Evolutionary conservation across 2,329 filamentous ascomycete species (phyloP).

Genomic region (Alternaria solani): DNA sequence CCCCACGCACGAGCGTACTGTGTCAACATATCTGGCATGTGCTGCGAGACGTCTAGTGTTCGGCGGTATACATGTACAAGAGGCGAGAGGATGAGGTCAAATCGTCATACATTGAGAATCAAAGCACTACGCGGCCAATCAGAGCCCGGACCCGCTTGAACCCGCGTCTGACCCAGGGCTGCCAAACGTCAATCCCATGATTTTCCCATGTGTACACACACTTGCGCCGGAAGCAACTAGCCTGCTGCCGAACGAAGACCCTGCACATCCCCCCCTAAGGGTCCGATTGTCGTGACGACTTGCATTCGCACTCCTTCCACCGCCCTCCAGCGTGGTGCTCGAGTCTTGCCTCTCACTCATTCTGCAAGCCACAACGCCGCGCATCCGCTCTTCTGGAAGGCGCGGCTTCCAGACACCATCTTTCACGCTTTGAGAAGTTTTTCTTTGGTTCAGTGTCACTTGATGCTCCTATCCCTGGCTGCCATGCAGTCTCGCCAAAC

Average conservation of each 20-base stretch:
- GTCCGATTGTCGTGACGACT: constrained; percentile 23
- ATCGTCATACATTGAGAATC: constrained; percentile 39
- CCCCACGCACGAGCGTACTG: constrained; percentile 5
- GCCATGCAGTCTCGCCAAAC: constrained; percentile 17
- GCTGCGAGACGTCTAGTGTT: neutral
- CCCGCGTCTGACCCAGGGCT: neutral
- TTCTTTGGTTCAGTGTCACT: constrained; percentile 2
- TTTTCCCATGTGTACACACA: constrained; percentile 19
- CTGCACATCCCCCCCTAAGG: constrained; percentile 18
- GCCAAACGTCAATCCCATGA: constrained; percentile 24
- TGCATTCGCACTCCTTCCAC: constrained; percentile 2
- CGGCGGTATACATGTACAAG: constrained; percentile 11
- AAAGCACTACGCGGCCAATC: constrained; percentile 26
- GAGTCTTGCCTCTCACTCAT: neutral
- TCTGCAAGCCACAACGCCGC: neutral
- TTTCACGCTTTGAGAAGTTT: neutral
- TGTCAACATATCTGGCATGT: neutral
- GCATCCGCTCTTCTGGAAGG: neutral
- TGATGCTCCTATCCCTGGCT: constrained; percentile 8
- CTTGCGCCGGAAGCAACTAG: constrained; percentile 6
- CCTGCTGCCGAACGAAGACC: constrained; percentile 13
- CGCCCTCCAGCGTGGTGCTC: constrained; percentile 1
- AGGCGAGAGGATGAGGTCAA: constrained; percentile 25
- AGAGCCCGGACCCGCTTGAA: constrained; percentile 7
- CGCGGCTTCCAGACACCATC: neutral